These are phyloP conservation scores for Panicum hallii DNA, from an alignment of 202 grass and related monocot genomes.

Conservation along the genomic window DNA sequence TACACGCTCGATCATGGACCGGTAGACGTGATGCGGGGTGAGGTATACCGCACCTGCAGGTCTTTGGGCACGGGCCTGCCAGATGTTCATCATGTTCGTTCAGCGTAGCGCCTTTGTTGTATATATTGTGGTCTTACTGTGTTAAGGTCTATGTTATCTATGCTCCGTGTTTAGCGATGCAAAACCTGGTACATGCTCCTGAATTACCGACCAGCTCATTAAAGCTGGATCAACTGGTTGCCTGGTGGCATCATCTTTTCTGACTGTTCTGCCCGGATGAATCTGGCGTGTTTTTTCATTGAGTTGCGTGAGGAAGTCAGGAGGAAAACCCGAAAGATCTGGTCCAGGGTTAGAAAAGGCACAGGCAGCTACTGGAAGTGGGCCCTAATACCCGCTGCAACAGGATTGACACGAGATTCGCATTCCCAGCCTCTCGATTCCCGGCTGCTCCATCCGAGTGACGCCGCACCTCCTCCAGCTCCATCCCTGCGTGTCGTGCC, in stretches of 20 bases:
- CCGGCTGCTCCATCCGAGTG: not conserved
- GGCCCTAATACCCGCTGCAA: not conserved
- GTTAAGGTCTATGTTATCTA: not conserved
- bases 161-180: not conserved
- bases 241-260: not conserved
- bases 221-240: not conserved
- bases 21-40: constrained; percentile 79
- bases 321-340: not conserved
- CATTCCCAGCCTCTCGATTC: not conserved
- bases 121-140: not conserved
- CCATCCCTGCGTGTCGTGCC: not conserved
- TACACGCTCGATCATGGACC: constrained; percentile 85
- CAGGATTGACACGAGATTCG: constrained; percentile 28
- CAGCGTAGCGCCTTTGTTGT: not conserved
- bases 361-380: not conserved
- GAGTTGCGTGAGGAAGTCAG: not conserved
- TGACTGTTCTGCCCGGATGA: not conserved
- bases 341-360: not conserved
- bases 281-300: not conserved
- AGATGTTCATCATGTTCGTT: not conserved
- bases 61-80: constrained; percentile 35
- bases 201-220: not conserved
- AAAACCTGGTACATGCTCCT: not conserved
- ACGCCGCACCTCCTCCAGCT: not conserved
- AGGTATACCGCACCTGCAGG: constrained; percentile 84